Evolutionary conservation across 768 basidiomycete species (phyloP), one percentile per base, ranked within the genome.

Genomic region (Podaxis sp.): DNA sequence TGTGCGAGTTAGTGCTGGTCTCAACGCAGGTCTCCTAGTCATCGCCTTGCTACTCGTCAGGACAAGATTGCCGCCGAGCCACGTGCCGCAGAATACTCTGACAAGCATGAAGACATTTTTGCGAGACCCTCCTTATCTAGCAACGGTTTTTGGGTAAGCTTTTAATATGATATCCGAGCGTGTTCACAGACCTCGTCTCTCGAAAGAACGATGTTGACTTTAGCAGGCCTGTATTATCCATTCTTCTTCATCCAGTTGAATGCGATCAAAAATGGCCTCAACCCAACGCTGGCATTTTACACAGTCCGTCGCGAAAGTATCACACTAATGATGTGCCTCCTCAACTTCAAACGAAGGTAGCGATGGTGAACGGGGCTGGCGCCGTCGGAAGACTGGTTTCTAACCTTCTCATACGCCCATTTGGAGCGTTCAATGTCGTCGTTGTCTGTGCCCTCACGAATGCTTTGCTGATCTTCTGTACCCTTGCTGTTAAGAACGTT

Each of bases 211-310:
- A 63, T 73, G 10, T 64, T 73, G 44, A 72, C 75, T 14, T 66
- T 76, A 4, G 63, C 68, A 1, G 80, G 78, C 2, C 65, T 82
- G 35, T 83, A 76, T 61, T 82, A 76, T 50, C 83, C 84, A 0
- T 72, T 83, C 16, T 86, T 83, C 69, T 87, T 82, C 66, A 64
- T 86, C 5, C 86, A 87, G 63, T 68, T 86, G 11, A 78, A 82
- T 59, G 76, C 84, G 0, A 72, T 81, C 28, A 70, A 74, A 52
- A 82, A 82, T 57, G 78, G 79, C 0, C 73, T 82, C 40, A 68
- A 72, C 14, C 67, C 75, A 7, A 71, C 68, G n/a, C 71, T 87
- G 4, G 81, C 85, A 0, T 86, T 87, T 61, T 85, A 86, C 61
- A 78, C 78, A 32, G 85, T 86, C 40, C 13, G 40, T 42, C n/a